phyloP scores from a whole-genome alignment of 768 basidiomycete genomes.

The Mycena maculata region DNA sequence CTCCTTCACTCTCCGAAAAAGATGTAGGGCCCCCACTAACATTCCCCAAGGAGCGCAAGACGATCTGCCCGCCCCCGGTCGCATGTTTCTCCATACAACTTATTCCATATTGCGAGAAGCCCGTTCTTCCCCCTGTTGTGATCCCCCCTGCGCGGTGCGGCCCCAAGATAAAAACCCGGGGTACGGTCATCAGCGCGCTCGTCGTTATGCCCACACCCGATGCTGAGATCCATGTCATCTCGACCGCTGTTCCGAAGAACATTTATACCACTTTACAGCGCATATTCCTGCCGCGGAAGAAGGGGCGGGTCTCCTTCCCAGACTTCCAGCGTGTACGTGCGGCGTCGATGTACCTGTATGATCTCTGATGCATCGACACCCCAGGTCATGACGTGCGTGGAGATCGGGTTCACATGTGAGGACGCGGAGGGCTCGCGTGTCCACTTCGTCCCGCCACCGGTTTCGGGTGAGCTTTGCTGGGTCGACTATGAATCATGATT shows the following conservation, averaged over 20 bases:
- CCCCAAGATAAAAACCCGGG: not conserved
- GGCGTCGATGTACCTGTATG: too few species aligned
- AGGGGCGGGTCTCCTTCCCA: not conserved
- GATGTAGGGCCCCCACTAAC: not conserved
- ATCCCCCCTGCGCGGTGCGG: not conserved
- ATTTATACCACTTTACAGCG: not conserved
- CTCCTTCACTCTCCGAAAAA: not conserved
- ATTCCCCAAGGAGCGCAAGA: not conserved
- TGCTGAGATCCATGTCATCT: not conserved
- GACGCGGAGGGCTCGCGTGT: not conserved
- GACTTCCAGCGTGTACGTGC: not conserved
- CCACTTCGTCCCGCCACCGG: not conserved
- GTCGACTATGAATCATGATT: too few species aligned
- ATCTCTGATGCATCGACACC: not conserved
- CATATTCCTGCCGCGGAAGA: not conserved
- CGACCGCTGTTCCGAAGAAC: not conserved
- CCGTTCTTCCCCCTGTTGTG: not conserved
- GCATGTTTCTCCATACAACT: not conserved
- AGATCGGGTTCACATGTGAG: not conserved
- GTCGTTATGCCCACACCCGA: too few species aligned
- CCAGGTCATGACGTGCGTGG: slow-evolving; percentile 1
- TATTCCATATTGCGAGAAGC: not conserved
- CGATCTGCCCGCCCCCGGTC: not conserved
- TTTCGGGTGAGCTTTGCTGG: not conserved
- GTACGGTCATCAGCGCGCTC: too few species aligned